Evolutionary conservation across 768 basidiomycete genomes (phyloP).

Genomic region (Mycena floridula): DNA sequence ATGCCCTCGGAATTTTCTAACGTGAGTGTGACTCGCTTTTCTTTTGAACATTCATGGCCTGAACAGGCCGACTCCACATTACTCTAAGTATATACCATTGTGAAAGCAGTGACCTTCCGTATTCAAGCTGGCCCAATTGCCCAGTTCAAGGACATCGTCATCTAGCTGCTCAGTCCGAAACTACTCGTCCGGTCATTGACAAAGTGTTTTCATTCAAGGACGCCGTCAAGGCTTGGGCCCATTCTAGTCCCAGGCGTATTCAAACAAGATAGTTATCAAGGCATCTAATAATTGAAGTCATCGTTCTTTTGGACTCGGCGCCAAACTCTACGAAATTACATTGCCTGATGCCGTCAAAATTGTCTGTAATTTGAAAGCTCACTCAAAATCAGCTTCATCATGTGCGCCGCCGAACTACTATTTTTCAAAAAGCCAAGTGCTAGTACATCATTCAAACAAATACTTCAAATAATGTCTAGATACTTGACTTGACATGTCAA

Average conservation of each 20-base stretch:
- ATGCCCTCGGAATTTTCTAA: conserved; percentile 49
- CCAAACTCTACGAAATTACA: too few species aligned
- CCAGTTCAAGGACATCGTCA: conserved; percentile 41
- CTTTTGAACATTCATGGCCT: neutral
- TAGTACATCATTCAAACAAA: too few species aligned
- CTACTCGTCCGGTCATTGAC: conserved; percentile 40
- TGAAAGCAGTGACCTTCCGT: conserved; percentile 27
- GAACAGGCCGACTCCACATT: conserved; percentile 14
- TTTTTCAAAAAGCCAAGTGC: too few species aligned
- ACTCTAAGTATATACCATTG: conserved; percentile 21
- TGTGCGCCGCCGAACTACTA: too few species aligned
- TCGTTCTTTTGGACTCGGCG: too few species aligned
- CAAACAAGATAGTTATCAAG: conserved; percentile 46
- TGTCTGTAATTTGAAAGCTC: too few species aligned
- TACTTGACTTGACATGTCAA: too few species aligned
- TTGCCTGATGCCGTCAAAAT: too few species aligned
- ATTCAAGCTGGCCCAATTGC: conserved; percentile 38
- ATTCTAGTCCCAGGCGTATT: conserved; percentile 41
- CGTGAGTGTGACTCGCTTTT: conserved; percentile 21
- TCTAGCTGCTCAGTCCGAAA: conserved; percentile 23
- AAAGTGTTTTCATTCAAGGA: conserved; percentile 45
- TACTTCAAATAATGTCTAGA: too few species aligned
- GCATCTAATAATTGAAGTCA: too few species aligned
- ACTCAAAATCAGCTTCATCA: too few species aligned
- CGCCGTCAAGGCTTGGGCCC: conserved; percentile 35